Evolutionary conservation across 805 yeast genomes (phyloP).

Genomic region (Lachancea waltii): DNA sequence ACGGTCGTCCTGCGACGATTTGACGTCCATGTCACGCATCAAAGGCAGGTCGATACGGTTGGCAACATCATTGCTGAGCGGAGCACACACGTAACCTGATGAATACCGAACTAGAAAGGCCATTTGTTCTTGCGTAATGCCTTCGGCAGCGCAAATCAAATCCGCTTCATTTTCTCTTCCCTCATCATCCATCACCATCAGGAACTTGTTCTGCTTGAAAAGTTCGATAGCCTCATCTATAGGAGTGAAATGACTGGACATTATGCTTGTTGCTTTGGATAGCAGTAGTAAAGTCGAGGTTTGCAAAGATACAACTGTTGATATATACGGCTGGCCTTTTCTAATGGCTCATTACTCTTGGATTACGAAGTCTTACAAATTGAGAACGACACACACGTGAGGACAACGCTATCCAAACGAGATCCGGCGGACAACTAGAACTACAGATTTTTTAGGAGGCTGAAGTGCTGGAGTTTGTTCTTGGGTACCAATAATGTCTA

Average conservation of each 20-base stretch:
- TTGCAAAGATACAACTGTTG: too few species aligned
- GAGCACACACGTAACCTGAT: conserved; percentile 91
- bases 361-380: too few species aligned
- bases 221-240: conserved; percentile 29
- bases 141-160: conserved; percentile 85
- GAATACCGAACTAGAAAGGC: conserved; percentile 86
- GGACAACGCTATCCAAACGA: too few species aligned
- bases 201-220: conserved; percentile 44
- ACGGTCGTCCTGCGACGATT: conserved; percentile 52
- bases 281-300: too few species aligned
- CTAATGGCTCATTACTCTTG: too few species aligned
- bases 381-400: too few species aligned
- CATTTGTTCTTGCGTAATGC: conserved; percentile 75
- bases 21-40: conserved; percentile 41
- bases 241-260: conserved; percentile 8
- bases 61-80: conserved; percentile 70
- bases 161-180: conserved; percentile 97
- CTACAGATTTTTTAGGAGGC: too few species aligned
- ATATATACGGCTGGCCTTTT: too few species aligned
- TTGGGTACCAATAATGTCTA: too few species aligned
- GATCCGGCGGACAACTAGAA: too few species aligned
- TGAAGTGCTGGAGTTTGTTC: too few species aligned
- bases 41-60: conserved; percentile 74
- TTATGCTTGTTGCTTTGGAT: neutral
- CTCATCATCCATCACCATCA: conserved; percentile 96